Evolutionary conservation across 495 filamentous ascomycete genomes (phyloP).

Genomic region (Tuber melanosporum): DNA sequence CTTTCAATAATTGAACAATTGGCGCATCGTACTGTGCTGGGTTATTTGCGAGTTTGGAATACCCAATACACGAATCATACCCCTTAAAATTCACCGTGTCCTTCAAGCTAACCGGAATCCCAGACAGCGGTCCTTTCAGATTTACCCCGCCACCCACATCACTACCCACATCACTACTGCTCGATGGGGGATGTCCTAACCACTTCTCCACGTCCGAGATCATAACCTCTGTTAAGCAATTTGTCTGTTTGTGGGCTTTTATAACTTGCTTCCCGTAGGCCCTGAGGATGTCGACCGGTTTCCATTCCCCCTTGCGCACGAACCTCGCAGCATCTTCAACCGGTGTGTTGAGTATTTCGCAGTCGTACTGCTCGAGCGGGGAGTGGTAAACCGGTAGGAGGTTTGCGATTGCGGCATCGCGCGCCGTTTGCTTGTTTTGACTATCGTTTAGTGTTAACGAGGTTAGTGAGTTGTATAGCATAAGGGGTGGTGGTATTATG

Average conservation of each 20-base stretch:
- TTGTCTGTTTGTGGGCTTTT: slow-evolving; percentile 77
- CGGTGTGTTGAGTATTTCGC: slow-evolving; percentile 60
- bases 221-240: slow-evolving; percentile 87
- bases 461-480: slow-evolving; percentile 1
- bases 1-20: slow-evolving; percentile 71
- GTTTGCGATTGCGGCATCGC: slow-evolving; percentile 58
- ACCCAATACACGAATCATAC: slow-evolving; percentile 82
- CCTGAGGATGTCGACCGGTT: slow-evolving; percentile 67
- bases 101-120: slow-evolving; percentile 83
- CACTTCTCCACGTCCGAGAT: slow-evolving; percentile 74
- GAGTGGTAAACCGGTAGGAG: slow-evolving; percentile 61
- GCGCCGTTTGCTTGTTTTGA: slow-evolving; percentile 70
- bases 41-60: slow-evolving; percentile 64
- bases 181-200: slow-evolving; percentile 46
- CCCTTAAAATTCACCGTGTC: slow-evolving; percentile 80
- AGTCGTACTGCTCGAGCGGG: slow-evolving; percentile 56
- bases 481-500: neutral
- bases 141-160: slow-evolving; percentile 53
- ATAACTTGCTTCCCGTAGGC: slow-evolving; percentile 88
- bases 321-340: slow-evolving; percentile 71
- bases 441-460: slow-evolving; percentile 46
- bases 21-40: slow-evolving; percentile 61
- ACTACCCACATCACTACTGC: neutral
- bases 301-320: slow-evolving; percentile 61
- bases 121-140: slow-evolving; percentile 74